Percentiles rank a stretch among this genome's conserved stretches.
Evolutionary conservation across 2,329 filamentous ascomycete species (phyloP).

Genomic region (Venturia oleaginea): DNA sequence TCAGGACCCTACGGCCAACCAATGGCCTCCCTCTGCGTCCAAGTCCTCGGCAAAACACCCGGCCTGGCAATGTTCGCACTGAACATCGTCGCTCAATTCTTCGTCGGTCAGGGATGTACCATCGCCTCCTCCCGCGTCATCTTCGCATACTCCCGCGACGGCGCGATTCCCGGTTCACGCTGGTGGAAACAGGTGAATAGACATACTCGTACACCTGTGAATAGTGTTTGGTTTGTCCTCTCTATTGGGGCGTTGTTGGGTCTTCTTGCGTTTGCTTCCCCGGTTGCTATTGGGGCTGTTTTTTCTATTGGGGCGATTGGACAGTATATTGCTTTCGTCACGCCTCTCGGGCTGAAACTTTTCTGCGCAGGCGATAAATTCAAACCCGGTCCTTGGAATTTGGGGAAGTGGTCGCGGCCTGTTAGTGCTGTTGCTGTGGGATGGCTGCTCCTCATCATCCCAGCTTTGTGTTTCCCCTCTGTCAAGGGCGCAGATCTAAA

Average conservation of each 20-base stretch:
- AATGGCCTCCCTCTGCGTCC: conserved; percentile 49
- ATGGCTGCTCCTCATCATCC: conserved; percentile 59
- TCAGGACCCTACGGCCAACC: conserved; percentile 41
- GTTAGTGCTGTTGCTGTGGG: conserved; percentile 18
- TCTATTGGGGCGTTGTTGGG: conserved; percentile 34
- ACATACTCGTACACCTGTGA: conserved; percentile 42
- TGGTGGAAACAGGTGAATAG: conserved; percentile 43
- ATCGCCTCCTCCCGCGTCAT: conserved; percentile 41
- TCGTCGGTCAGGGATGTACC: conserved; percentile 49
- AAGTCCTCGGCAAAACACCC: conserved; percentile 44
- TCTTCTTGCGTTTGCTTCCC: conserved; percentile 10
- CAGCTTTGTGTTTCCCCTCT: conserved; percentile 56
- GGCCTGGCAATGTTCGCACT: conserved; percentile 48
- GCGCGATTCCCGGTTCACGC: conserved; percentile 37
- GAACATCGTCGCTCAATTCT: conserved; percentile 46
- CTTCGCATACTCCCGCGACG: conserved; percentile 47
- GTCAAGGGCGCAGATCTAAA: conserved; percentile 47
- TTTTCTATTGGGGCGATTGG: conserved; percentile 48
- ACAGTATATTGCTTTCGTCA: conserved; percentile 47
- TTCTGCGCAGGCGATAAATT: conserved; percentile 49
- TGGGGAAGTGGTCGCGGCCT: conserved; percentile 13
- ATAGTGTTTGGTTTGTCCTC: conserved; percentile 43
- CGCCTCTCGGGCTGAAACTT: conserved; percentile 55
- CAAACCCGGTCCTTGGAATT: conserved; percentile 16
- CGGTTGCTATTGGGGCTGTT: conserved; percentile 41